These are phyloP conservation scores for Galerina marginata DNA, from an alignment of 768 basidiomycete genomes.

Conservation along the genomic window DNA sequence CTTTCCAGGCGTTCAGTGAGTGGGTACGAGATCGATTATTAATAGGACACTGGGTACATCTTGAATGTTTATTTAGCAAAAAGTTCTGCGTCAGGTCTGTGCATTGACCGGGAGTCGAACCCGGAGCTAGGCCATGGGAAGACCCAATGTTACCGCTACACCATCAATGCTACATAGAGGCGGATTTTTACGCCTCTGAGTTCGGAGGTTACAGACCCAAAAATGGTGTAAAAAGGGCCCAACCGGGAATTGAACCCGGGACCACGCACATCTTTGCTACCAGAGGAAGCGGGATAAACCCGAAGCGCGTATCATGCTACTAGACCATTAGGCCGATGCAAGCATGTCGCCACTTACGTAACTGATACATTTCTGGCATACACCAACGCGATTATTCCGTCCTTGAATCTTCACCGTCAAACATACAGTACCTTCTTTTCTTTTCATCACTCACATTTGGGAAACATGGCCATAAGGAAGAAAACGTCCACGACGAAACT, in stretches of 20 bases:
- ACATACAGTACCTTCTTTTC: neutral
- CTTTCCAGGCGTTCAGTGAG: too few species aligned
- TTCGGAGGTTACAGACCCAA: too few species aligned
- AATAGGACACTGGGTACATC: too few species aligned
- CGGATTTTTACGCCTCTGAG: neutral
- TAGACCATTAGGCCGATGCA: slow-evolving; percentile 39
- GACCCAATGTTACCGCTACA: slow-evolving; percentile 64
- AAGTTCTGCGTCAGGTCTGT: too few species aligned
- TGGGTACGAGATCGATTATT: too few species aligned
- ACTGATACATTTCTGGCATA: neutral
- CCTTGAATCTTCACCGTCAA: neutral
- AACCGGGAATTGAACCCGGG: slow-evolving; percentile 44
- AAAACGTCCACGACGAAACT: slow-evolving; percentile 44
- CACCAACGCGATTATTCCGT: neutral
- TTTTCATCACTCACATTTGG: neutral
- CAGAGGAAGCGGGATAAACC: slow-evolving; percentile 28
- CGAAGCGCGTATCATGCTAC: slow-evolving; percentile 43
- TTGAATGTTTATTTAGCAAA: too few species aligned
- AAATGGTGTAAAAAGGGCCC: slow-evolving; percentile 27
- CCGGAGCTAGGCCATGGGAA: slow-evolving; percentile 73
- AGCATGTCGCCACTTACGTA: neutral
- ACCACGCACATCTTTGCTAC: slow-evolving; percentile 35
- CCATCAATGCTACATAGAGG: slow-evolving; percentile 10
- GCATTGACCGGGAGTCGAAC: slow-evolving; percentile 54
- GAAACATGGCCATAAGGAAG: slow-evolving; percentile 27